Conservation (phyloP, 768 basidiomycete genomes). For the Naematelia encephala region DNA sequence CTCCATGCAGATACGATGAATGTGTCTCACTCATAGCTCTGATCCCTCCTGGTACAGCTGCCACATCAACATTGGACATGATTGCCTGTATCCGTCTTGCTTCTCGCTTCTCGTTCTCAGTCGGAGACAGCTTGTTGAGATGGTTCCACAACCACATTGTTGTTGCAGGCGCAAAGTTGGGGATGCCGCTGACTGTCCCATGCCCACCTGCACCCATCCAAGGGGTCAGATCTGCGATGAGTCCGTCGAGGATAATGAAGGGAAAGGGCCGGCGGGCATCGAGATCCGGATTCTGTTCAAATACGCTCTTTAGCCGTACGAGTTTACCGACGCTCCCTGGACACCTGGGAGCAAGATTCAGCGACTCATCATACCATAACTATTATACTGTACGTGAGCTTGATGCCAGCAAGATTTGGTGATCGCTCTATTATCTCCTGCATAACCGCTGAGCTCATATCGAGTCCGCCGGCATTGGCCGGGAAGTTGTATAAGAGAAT, state of each 20-base stretch:
- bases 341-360: not conserved
- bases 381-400: slow-evolving; percentile 64
- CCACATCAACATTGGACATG: not conserved
- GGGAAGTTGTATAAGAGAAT: slow-evolving; percentile 79
- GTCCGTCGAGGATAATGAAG: slow-evolving; percentile 84
- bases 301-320: not conserved
- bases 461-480: slow-evolving; percentile 78
- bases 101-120: not conserved
- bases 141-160: not conserved
- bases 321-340: not conserved
- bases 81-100: not conserved
- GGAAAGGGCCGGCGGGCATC: slow-evolving; percentile 8
- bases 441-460: slow-evolving; percentile 81
- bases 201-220: slow-evolving; percentile 67
- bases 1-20: not conserved
- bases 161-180: slow-evolving; percentile 59
- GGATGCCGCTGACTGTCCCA: slow-evolving; percentile 87
- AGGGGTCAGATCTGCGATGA: slow-evolving; percentile 74
- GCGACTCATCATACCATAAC: not conserved
- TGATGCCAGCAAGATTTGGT: slow-evolving; percentile 75
- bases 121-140: not conserved
- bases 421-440: slow-evolving; percentile 69
- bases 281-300: not conserved
- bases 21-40: not conserved
- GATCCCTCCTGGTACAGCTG: not conserved